Base-by-base conservation (phyloP, 331 rosid species). In the Pyrus hybrid region DNA sequence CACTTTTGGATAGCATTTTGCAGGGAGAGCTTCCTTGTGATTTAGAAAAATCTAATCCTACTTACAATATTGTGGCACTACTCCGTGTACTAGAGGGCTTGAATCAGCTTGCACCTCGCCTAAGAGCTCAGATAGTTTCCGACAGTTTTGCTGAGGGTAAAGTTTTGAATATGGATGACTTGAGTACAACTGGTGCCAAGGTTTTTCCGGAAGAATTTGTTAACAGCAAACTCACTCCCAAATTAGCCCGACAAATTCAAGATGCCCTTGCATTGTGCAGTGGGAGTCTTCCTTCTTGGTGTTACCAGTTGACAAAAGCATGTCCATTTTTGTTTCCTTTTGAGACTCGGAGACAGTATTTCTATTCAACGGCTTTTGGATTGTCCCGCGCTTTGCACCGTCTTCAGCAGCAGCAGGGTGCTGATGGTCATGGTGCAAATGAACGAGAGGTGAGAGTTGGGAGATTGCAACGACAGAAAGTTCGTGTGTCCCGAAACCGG, bases 181-280 rank as follows among this genome's bases (percentile, higher is more conserved):
- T 95, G 70, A 74, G 80, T 49, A 79, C 87, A 33, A 45, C 76
- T 22, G 92, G 92, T 76, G 88, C 86, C 23, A 77, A 87, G 84
- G 97, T 92, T 74, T 74, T 85, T 53, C 68, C 74, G 1, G 99
- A 95, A 76, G 97, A 95, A 80, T 95, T 92, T 73, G 77, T 92
- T 67, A 95, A 96, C 86, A 86, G 82, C 87, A 95, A 95, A 83
- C 97, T 95, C 79, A 95, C 99, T 85, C 99, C 99, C 30, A 95
- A 95, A 69, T 84, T 95, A 84, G 96, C 99, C 28, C 80, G 99
- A 76, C 99, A 95, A 82, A 95, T 95, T 71, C 99, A 95, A 81
- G 99, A 95, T 78, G 99, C 97, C 53, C 97, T 95, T 87, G 97
- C 99, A 23, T 81, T 95, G 61, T 95, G 99, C 84, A 95, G 99